phyloP scores from a whole-genome alignment of 2,329 filamentous ascomycete species.

The Aureobasidium sp. region DNA sequence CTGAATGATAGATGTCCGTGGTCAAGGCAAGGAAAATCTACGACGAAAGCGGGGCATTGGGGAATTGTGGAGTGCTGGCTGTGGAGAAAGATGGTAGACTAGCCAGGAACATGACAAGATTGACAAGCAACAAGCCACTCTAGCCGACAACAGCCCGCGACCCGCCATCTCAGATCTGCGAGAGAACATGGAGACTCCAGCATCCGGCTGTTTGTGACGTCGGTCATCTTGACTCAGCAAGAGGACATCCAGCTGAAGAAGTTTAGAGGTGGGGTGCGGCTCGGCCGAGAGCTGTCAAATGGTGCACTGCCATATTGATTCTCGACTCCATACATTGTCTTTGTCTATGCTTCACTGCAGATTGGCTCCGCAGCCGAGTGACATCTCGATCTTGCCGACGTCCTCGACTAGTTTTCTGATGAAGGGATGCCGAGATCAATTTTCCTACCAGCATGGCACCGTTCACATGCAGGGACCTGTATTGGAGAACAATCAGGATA shows the following conservation, averaged over 20 bases:
- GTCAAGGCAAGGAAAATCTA: neutral
- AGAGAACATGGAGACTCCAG: neutral
- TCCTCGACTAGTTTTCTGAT: too few relatives aligned
- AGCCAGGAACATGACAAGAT: neutral
- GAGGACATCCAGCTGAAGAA: too few relatives aligned
- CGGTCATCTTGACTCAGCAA: neutral
- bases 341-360: neutral
- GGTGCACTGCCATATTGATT: neutral
- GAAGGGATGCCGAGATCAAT: neutral
- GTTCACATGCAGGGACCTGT: neutral
- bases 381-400: neutral
- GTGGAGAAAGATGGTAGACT: neutral
- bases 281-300: neutral
- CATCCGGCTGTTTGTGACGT: neutral
- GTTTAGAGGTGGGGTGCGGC: neutral
- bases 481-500: neutral
- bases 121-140: neutral
- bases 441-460: neutral
- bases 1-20: neutral
- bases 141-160: neutral
- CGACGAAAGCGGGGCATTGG: neutral
- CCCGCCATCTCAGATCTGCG: neutral
- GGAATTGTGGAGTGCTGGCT: constrained; percentile 1
- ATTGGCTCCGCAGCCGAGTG: neutral
- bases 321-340: neutral